phyloP scores from a whole-genome alignment of 2,329 filamentous ascomycete species.

The Capronia coronata region DNA sequence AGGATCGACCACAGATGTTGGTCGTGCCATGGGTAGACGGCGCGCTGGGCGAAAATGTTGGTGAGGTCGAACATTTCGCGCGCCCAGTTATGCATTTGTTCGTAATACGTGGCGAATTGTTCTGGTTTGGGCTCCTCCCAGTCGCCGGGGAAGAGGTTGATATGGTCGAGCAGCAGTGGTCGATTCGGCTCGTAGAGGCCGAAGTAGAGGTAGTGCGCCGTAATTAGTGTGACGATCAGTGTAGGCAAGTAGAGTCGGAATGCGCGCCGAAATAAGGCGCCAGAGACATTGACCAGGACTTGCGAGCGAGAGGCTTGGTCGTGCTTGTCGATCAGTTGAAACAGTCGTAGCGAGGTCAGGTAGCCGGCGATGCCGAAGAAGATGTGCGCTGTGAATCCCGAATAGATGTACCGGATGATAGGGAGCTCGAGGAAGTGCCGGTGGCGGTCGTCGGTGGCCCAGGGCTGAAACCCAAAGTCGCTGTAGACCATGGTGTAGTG shows the following conservation, averaged over 20 bases:
- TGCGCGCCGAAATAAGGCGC: conserved; percentile 40
- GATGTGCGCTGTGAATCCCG: conserved; percentile 37
- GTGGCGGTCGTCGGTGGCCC: conserved; percentile 32
- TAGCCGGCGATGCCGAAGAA: conserved; percentile 48
- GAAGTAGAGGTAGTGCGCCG: conserved; percentile 39
- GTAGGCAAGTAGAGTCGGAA: conserved; percentile 42
- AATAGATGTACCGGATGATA: conserved; percentile 40
- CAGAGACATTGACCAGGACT: conserved; percentile 37
- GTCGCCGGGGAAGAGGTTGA: conserved; percentile 23
- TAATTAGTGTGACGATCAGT: conserved; percentile 37
- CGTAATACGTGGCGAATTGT: conserved; percentile 31
- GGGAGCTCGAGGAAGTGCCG: conserved; percentile 35
- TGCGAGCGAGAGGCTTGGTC: conserved; percentile 37
- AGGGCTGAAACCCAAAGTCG: conserved; percentile 39
- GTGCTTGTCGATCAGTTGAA: conserved; percentile 38
- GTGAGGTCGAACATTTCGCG: conserved; percentile 27
- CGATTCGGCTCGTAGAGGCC: conserved; percentile 31
- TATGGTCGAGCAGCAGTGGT: conserved; percentile 16
- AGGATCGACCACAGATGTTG: conserved; percentile 46
- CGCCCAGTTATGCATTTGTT: conserved; percentile 37
- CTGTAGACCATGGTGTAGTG: conserved; percentile 39
- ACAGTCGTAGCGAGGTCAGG: conserved; percentile 36
- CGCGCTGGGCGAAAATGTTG: conserved; percentile 22
- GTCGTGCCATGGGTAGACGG: conserved; percentile 36
- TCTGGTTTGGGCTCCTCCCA: conserved; percentile 38